Evolutionary conservation across 768 basidiomycete species (phyloP), one percentile per base, ranked within the genome.

Genomic region (Termitomyces sp.): DNA sequence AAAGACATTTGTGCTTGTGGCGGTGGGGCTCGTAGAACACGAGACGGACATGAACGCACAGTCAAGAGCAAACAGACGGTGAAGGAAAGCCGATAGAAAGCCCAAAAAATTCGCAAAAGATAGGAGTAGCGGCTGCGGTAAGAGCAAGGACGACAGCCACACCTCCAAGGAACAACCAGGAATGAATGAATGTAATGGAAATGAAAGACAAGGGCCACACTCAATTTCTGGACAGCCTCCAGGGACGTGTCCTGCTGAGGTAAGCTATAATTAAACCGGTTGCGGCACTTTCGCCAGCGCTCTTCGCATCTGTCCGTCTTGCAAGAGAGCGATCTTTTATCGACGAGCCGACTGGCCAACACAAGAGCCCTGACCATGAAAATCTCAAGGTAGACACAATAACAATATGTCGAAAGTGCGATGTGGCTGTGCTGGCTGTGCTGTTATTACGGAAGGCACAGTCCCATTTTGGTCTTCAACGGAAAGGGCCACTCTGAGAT

Each of bases 11-110:
- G 75, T 80, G 46, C 68, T 66, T 6, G 80, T 81, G 62, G 69
- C 68, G 7, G 79, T 80, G 48, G 80, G 74, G 52, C 71, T 68
- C 22, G 77, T 67, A 38, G 66, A 66, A 62, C 81, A 83, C 54
- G 79, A 66, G 66, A 72, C 71, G 13, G 72, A 63, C 71, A 72
- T 72, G 28, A 28, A 24, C 28, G 48, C 40, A 47, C 61, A 57
- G 59, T 53, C 61, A 60, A 57, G 49, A 54, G 4, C 42, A 22
- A n/a, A 24, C 50, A 55, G 55, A 55, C 64, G 60, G 59, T 24
- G 12, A 35, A 56, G 28, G 20, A 42, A 42, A 36, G 38, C 51
- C 51, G 42, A 58, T 40, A 36, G 42, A 36, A 53, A 44, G 50
- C 56, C 24, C 14, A 14, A 22, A 42, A 28, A 35, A 4, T 20